Base-by-base conservation (phyloP, 768 basidiomycete species). In the Russula olivacea region DNA sequence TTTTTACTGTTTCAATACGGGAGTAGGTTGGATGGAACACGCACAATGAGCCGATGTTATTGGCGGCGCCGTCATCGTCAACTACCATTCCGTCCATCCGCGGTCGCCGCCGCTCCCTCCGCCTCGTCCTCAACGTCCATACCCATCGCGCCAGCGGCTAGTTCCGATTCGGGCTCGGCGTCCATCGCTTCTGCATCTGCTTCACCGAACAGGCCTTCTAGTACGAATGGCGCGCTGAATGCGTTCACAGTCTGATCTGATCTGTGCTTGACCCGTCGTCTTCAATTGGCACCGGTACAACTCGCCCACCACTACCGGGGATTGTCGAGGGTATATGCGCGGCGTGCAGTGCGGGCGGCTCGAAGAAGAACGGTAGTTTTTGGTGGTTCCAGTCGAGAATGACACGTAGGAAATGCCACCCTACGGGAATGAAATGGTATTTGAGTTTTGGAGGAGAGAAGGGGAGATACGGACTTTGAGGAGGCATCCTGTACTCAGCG, bases 321-420 rank as follows among this genome's bases (percentile, higher is more conserved):
- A 75, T 69, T 15, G 71, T 75, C 0, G 80, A 75, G 7, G 89
- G 87, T 61, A 92, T 78, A 36, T 83, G 79, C 0, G 91, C 91
- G 0, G 91, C 87, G 71, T 95, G 92, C 2, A 91, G 72, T 8
- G 78, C 70, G 0, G 95, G 94, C 10, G 94, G 93, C 2, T 77
- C 72, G 4, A 93, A 91, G 76, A 32, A 81, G 75, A 91, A 98
- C 0, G 91, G 89, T 11, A 97, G 96, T 71, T 93, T 95, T 72
- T 97, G 7, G 61, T 91, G 85, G 69, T 97, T 98, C 95, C 95
- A 98, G 71, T 99, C 94, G 23, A 17, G 2, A 25, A 48, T 28
- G 17, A 58, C 56, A 58, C 23, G 45, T 58, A 45, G 14, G 45
- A 45, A 3, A 32, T 10, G 28, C 50, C 32, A 0, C 41, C 61